These are phyloP conservation scores for Patellifolia procumbens DNA, from an alignment of 179 eudicot genomes.

Conservation along the genomic window DNA sequence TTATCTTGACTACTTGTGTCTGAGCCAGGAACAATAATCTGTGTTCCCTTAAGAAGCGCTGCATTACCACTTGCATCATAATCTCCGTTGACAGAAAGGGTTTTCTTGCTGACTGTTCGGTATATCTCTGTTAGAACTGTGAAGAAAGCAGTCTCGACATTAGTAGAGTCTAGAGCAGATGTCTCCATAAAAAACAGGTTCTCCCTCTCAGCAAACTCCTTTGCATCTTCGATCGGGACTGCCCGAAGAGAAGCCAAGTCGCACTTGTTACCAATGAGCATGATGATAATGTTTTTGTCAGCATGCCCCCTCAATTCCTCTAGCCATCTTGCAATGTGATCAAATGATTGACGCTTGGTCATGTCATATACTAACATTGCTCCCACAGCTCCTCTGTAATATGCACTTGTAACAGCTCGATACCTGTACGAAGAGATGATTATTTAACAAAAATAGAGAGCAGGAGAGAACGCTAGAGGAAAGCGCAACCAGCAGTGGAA, in stretches of 20 bases:
- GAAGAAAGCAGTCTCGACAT: conserved; percentile 46
- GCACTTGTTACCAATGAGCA: conserved; percentile 46
- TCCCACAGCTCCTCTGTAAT: conserved; percentile 55
- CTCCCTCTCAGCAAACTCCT: conserved; percentile 54
- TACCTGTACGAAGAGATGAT: conserved; percentile 30
- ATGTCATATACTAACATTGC: conserved; percentile 54
- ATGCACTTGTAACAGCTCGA: conserved; percentile 53
- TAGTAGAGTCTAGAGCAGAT: conserved; percentile 45
- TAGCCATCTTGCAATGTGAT: conserved; percentile 50
- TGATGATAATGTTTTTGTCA: conserved; percentile 43
- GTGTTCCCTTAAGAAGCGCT: conserved; percentile 45
- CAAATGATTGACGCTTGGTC: conserved; percentile 52
- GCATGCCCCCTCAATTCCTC: conserved; percentile 49
- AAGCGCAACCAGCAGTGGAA: neutral
- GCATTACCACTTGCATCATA: conserved; percentile 27
- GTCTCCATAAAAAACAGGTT: conserved; percentile 51
- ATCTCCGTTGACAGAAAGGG: conserved; percentile 39
- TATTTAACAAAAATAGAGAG: neutral
- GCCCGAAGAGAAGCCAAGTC: conserved; percentile 47
- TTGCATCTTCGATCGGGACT: conserved; percentile 47
- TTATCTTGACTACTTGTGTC: conserved; percentile 27
- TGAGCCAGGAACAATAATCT: conserved; percentile 40
- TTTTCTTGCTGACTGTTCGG: conserved; percentile 40
- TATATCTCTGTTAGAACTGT: conserved; percentile 47
- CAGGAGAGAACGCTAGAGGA: neutral